Evolutionary conservation across 257 asterid species (phyloP), one percentile per base, ranked within the genome.

Genomic region (Rehmannia glutinosa): DNA sequence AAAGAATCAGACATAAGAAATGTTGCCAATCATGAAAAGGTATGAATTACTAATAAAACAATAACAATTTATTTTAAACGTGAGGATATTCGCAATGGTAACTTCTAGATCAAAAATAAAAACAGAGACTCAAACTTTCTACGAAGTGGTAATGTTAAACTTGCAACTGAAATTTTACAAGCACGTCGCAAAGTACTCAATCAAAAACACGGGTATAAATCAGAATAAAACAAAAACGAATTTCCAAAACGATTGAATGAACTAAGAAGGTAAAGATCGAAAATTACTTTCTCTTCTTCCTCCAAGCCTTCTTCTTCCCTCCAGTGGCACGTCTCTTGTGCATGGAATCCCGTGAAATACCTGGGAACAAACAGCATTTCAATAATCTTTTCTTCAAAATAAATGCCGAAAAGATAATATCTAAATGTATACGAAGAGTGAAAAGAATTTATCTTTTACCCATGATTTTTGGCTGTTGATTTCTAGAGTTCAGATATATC

Each of bases 281-380:
- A 41, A 56, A 39, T 67, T 68, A 89, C 96, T 89, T 89, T 73
- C 95, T 72, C 90, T 89, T 89, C 95, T 89, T 89, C 86, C 95
- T 89, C 96, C 96, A 86, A 0, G 92, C 90, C 77, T 89, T 88
- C 89, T 86, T 86, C 82, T 87, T 87, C 33, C 96, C 96, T 56
- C 91, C 94, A 66, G n/a, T n/a, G n/a, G n/a, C n/a, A n/a, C n/a
- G n/a, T n/a, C n/a, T n/a, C n/a, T n/a, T n/a, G n/a, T n/a, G 96
- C 96, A 89, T 89, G 55, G 95, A 86, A 61, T 89, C 96, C 16
- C 95, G 83, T n/a, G 96, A 89, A 72, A 89, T 86, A 81, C 95
- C 95, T 84, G 66, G 6, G 32, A 60, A 35, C 12, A 57, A 33
- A 10, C 24, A 62, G 3, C 69, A 71, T 55, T 61, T 10, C 15